Conservation (phyloP, 192 early-diverging fungal genomes). For the Dissophora globulifera region DNA sequence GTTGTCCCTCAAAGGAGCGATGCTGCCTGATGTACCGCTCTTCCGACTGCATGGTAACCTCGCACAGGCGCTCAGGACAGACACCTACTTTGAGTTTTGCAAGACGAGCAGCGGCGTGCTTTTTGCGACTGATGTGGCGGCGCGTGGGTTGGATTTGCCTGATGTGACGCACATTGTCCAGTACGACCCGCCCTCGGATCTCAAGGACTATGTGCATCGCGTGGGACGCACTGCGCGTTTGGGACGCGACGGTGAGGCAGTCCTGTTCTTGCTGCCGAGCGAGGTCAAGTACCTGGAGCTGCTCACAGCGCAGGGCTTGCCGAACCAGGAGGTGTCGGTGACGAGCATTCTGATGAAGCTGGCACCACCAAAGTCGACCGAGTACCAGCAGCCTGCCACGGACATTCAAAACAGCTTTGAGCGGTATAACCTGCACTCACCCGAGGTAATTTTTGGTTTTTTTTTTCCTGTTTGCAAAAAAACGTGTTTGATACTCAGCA, state of each 20-base stretch:
- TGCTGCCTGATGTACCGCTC: constrained; percentile 76
- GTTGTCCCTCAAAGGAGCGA: constrained; percentile 58
- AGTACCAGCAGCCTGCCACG: constrained; percentile 60
- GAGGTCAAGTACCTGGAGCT: constrained; percentile 81
- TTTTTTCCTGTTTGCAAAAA: no score
- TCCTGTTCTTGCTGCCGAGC: constrained; percentile 89
- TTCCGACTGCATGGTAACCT: constrained; percentile 93
- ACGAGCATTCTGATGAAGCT: constrained; percentile 70
- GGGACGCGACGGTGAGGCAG: constrained; percentile 87
- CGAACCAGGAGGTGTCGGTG: constrained; percentile 59
- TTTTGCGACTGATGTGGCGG: constrained; percentile 97
- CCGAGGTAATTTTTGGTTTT: constrained; percentile 62
- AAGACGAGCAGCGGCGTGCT: constrained; percentile 75
- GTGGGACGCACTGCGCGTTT: constrained; percentile 96
- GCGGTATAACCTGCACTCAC: constrained; percentile 71
- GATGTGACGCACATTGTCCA: constrained; percentile 93
- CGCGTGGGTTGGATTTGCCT: constrained; percentile 96
- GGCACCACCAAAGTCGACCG: constrained; percentile 62
- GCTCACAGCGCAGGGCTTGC: constrained; percentile 72
- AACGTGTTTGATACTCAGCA: no score
- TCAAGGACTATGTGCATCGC: constrained; percentile 96
- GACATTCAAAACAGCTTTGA: constrained; percentile 72
- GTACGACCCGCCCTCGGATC: constrained; percentile 95
- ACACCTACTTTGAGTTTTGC: constrained; percentile 80
- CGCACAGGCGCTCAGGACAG: constrained; percentile 80